Evolutionary conservation across 192 early-diverging fungal genomes (phyloP).

Genomic region (Coemansia sp.): DNA sequence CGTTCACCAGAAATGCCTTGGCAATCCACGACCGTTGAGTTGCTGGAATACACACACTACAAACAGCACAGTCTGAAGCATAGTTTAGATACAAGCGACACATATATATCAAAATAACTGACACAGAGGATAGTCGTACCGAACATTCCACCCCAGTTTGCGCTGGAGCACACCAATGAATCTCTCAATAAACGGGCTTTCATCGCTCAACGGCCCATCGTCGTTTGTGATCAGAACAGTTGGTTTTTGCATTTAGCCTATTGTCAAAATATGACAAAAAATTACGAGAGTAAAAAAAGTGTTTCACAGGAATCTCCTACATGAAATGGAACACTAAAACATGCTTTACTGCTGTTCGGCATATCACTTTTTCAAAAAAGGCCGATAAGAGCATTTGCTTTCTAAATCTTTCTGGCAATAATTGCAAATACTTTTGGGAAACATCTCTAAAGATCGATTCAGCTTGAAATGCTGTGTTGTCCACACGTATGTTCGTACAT

Average conservation of each 20-base stretch:
- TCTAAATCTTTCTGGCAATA: too few relatives aligned
- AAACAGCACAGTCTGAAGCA: not conserved
- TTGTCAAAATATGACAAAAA: not conserved
- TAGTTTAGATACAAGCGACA: too few relatives aligned
- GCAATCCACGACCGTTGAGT: conserved; percentile 32
- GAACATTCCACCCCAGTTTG: conserved; percentile 15
- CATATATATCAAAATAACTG: too few relatives aligned
- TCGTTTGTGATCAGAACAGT: conserved; percentile 34
- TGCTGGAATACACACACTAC: conserved; percentile 30
- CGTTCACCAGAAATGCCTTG: conserved; percentile 32
- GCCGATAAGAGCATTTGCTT: too few relatives aligned
- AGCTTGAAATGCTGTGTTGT: too few relatives aligned
- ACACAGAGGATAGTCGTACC: not conserved
- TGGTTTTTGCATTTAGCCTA: not conserved
- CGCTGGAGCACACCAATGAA: conserved; percentile 11
- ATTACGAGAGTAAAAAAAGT: not conserved
- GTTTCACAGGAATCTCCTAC: not conserved
- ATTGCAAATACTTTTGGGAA: too few relatives aligned
- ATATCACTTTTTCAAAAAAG: too few relatives aligned
- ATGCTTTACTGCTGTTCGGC: too few relatives aligned
- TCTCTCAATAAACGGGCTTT: conserved; percentile 33
- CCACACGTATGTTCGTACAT: too few relatives aligned
- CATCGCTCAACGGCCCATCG: conserved; percentile 26
- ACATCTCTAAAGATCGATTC: too few relatives aligned
- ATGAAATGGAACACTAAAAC: too few relatives aligned